Base-by-base conservation (phyloP, 768 basidiomycete genomes). In the Xanthoconium purpureum region DNA sequence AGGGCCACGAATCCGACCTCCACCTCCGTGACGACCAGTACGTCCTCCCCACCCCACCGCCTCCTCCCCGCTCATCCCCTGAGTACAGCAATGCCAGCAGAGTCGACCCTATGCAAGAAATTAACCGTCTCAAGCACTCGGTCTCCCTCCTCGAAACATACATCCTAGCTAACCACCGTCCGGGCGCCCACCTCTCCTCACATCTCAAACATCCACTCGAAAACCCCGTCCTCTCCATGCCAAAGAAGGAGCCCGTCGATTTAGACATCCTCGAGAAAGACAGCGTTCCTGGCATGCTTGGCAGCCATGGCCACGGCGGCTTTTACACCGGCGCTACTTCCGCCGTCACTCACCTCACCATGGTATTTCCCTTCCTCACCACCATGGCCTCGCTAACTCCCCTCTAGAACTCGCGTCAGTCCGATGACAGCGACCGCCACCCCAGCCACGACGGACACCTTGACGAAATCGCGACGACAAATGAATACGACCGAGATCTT, bases 301-400 rank as follows among this genome's bases (percentile, higher is more conserved):
- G 86, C 46, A 80, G 77, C 51, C 85, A 83, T 61, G 79, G 77
- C 3, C 80, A 83, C 55, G 83, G 86, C 15, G 89, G 89, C 11
- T 75, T 89, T 43, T 93, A 88, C 69, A 80, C 87, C 42, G 90
- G 90, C n/a, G 81, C 89, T 37, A 93, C 90, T 10, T 87, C 87
- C 62, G 82, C 84, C 38, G 83, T 83, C 42, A 84, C 84, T 1
- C 85, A 89, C 70, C 76, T 91, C 43, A 72, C 85, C 39, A 74
- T 83, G 72, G 88, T 87, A 56, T 60, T 64, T 50, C 38, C 51
- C 56, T 33, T 52, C 48, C 54, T 42, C 45, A 39, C 50, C 28
- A 58, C 60, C 59, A 42, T 43, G 15, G 54, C 46, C 61, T 63
- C 51, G 58, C 54, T 63, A 28, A 69, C 53, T 7, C 52, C 42